phyloP scores from a whole-genome alignment of 306 rosid species.

The Canavalia ensiformis region DNA sequence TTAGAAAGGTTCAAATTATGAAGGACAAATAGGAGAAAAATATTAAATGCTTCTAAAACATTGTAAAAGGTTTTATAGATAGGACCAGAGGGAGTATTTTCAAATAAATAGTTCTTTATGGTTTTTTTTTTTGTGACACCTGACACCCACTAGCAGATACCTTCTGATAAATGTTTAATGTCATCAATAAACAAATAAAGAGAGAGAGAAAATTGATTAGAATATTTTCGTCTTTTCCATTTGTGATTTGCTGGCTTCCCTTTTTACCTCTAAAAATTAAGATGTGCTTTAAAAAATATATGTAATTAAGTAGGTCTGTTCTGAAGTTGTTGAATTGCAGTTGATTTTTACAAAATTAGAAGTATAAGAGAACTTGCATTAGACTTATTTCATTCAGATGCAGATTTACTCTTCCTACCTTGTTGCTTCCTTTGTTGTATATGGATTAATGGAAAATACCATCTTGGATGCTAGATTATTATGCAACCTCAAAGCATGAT shows the following conservation, averaged over 20 bases:
- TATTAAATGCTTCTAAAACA: no score
- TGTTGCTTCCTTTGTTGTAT: slow-evolving; percentile 25
- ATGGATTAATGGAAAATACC: slow-evolving; percentile 17
- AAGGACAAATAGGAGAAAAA: no score
- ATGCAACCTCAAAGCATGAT: slow-evolving; percentile 12
- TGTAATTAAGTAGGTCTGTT: slow-evolving; percentile 16
- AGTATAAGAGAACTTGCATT: slow-evolving; percentile 30
- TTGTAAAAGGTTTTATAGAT: no score
- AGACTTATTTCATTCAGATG: slow-evolving; percentile 37
- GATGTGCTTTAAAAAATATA: background rate
- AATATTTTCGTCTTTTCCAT: background rate
- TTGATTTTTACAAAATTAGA: slow-evolving; percentile 29
- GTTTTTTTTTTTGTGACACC: background rate
- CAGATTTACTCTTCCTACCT: slow-evolving; percentile 16
- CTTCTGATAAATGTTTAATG: slow-evolving; percentile 12
- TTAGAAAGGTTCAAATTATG: no score
- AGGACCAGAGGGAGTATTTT: no score
- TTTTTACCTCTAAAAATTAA: slow-evolving; percentile 16
- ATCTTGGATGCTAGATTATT: slow-evolving; percentile 30
- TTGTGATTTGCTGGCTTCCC: slow-evolving; percentile 18
- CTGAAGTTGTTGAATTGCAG: slow-evolving; percentile 20
- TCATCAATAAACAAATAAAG: slow-evolving; percentile 13
- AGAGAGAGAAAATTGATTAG: slow-evolving; percentile 22
- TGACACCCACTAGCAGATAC: background rate
- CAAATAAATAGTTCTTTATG: slow-evolving; percentile 23